Evolutionary conservation across 352 stramenopile genomes (phyloP), one percentile per base, ranked within the genome.

Genomic region (Phytophthora pistaciae): DNA sequence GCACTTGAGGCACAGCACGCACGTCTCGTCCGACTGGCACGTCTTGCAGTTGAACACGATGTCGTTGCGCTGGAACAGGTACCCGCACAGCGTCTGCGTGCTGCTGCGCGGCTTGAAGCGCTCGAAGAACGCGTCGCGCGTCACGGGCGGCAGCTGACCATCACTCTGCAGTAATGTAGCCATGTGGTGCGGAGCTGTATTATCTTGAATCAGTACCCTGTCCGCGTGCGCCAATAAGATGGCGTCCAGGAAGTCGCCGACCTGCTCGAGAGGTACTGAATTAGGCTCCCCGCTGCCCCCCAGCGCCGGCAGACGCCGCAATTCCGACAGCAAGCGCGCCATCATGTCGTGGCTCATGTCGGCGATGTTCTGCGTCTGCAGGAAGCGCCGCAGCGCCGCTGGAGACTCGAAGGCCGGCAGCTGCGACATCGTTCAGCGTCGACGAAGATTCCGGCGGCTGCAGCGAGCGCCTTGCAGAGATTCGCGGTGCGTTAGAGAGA

Each of bases 31-130:
- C 11, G 94, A 91, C 72, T 99, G 96, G 76, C 98, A 99, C 62
- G 97, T 99, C 46, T 97, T 93, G 85, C 98, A 99, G 74, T 99
- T 99, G 93, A 98, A 99, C 21, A 96, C 96, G 74, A 99, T 98
- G 82, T 99, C 98, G 58, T 98, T 98, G 5, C 94, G 85, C 65
- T 98, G 89, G 74, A 99, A 99, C 29, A 99, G 82, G 78, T 99
- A 99, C 18, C 97, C 97, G 74, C 98, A 99, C 9, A 94, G 82
- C 5, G 78, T 74, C 40, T 87, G 84, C 0, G 80, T 78, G 38
- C 77, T 81, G 42, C 76, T 85, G 48, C 82, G 79, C 48, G 87
- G 79, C 64, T 83, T 84, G 54, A 91, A 91, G 7, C 75, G 73
- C 68, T 82, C 72, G 16, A 94, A 86, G 66, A 85, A 94, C 14